phyloP scores from a whole-genome alignment of 1,139 yeast species.

The Saccharomyces pastorianus region DNA sequence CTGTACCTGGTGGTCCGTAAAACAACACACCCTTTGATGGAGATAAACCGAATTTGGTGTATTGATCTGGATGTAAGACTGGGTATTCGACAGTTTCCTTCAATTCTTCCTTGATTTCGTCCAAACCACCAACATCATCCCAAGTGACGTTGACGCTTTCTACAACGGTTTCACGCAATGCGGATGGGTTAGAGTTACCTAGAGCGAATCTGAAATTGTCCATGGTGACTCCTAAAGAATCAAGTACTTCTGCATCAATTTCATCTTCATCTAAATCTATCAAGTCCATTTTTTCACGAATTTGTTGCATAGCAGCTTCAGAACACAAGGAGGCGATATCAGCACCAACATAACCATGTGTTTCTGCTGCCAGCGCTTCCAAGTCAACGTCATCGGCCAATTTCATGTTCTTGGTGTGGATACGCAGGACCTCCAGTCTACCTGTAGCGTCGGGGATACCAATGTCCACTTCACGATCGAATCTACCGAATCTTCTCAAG shows the following conservation, averaged over 20 bases:
- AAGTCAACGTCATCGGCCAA: constrained; percentile 90
- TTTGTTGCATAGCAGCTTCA: constrained; percentile 98
- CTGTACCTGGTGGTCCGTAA: constrained; percentile 99
- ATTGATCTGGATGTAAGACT: constrained; percentile 96
- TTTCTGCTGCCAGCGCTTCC: constrained; percentile 82
- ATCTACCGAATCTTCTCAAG: constrained; percentile 95
- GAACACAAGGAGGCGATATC: constrained; percentile 90
- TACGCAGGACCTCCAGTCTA: constrained; percentile 89
- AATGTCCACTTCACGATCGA: constrained; percentile 97
- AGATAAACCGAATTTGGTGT: constrained; percentile 92
- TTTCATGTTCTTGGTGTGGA: constrained; percentile 96
- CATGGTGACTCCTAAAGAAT: constrained; percentile 96
- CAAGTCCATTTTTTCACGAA: constrained; percentile 97
- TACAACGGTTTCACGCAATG: constrained; percentile 97
- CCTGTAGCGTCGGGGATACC: constrained; percentile 99
- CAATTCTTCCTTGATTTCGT: constrained; percentile 88
- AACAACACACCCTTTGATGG: constrained; percentile 97
- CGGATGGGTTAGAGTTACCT: constrained; percentile 97
- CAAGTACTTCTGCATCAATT: constrained; percentile 90
- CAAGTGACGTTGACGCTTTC: constrained; percentile 97
- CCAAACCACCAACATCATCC: constrained; percentile 81
- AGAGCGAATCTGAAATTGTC: constrained; percentile 96
- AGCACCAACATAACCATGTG: constrained; percentile 99
- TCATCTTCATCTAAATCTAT: constrained; percentile 97
- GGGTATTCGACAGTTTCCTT: constrained; percentile 99